Conservation (phyloP, 306 rosid genomes). For the Prunus fruticosa region DNA sequence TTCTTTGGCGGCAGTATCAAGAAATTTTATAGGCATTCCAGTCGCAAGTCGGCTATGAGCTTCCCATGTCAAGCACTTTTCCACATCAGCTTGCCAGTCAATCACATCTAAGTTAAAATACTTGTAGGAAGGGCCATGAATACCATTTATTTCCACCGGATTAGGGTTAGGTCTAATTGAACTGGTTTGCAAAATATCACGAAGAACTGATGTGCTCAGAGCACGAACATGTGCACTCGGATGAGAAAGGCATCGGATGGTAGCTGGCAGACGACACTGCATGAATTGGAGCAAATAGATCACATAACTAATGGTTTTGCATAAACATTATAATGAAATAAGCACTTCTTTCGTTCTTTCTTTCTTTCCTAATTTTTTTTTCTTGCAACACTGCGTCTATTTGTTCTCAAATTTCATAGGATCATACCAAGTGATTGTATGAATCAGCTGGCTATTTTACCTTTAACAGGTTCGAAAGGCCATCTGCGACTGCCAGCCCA, state of each 20-base stretch:
- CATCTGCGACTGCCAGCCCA: constrained; percentile 86
- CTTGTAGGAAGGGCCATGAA: constrained; percentile 41
- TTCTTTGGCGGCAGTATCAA: constrained; percentile 76
- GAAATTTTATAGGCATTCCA: constrained; percentile 63
- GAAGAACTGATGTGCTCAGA: constrained; percentile 86
- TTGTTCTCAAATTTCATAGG: background rate
- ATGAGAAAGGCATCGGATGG: constrained; percentile 79
- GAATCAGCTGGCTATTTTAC: constrained; percentile 32
- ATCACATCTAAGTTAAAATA: constrained; percentile 53
- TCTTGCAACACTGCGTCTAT: background rate
- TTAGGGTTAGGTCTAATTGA: constrained; percentile 49
- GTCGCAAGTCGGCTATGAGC: constrained; percentile 72
- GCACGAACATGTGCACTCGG: constrained; percentile 91
- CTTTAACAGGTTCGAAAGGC: constrained; percentile 87
- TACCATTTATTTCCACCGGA: constrained; percentile 44
- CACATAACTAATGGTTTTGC: constrained; percentile 3
- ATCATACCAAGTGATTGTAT: background rate
- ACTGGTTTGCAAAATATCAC: constrained; percentile 68
- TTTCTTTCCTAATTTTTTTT: too few species aligned
- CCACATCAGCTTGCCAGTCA: constrained; percentile 82
- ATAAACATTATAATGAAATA: background rate
- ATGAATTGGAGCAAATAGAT: constrained; percentile 18
- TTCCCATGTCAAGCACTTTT: constrained; percentile 88
- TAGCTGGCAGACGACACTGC: constrained; percentile 92
- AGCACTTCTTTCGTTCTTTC: background rate